phyloP scores from a whole-genome alignment of 805 yeast genomes.

The Danielia reshetovae region DNA sequence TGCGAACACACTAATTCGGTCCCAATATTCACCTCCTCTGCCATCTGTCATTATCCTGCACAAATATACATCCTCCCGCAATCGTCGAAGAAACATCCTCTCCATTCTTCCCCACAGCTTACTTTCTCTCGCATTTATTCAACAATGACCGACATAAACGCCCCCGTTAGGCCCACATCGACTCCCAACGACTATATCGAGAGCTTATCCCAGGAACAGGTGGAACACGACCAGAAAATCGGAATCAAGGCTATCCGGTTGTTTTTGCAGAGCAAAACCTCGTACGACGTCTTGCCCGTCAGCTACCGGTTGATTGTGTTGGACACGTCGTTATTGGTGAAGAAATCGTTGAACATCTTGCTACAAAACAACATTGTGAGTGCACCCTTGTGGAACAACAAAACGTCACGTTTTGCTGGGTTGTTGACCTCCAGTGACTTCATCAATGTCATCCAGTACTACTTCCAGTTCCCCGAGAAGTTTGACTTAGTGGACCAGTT shows the following conservation, averaged over 20 bases:
- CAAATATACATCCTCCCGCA: conserved; percentile 1
- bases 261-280: conserved; percentile 84
- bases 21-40: too few relatives aligned
- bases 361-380: conserved; percentile 92
- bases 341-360: conserved; percentile 83
- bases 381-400: conserved; percentile 95
- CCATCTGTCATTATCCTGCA: neutral
- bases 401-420: conserved; percentile 89
- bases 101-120: neutral
- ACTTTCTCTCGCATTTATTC: neutral
- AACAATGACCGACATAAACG: conserved; percentile 20
- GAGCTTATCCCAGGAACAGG: conserved; percentile 37
- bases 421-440: conserved; percentile 88
- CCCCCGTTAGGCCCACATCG: conserved; percentile 20
- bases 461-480: conserved; percentile 83
- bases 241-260: conserved; percentile 80
- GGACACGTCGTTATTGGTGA: conserved; percentile 86
- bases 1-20: too few relatives aligned
- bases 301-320: conserved; percentile 88
- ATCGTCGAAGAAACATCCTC: too few relatives aligned
- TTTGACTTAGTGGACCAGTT: conserved; percentile 83
- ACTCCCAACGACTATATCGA: conserved; percentile 43
- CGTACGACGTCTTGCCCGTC: conserved; percentile 95
- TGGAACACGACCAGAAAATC: conserved; percentile 59
- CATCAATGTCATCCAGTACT: conserved; percentile 91